Conservation (phyloP, 805 yeast species). For the Metschnikowia reukaufii region DNA sequence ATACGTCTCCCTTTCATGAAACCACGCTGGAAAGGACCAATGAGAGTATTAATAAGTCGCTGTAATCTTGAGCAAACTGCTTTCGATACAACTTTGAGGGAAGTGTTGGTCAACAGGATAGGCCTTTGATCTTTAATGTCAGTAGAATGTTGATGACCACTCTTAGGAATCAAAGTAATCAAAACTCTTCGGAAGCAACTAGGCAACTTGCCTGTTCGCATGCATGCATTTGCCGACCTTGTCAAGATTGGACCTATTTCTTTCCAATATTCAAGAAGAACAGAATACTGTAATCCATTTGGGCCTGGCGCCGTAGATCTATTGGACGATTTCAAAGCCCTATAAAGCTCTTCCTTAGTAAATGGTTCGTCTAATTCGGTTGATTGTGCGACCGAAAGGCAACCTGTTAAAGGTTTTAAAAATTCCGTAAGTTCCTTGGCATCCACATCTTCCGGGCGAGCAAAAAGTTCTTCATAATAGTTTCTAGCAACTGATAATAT, state of each 20-base stretch:
- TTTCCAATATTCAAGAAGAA: neutral
- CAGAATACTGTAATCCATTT: conserved; percentile 1
- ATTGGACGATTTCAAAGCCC: neutral
- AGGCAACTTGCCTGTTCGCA: conserved; percentile 4
- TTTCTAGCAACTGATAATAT: neutral
- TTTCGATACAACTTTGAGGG: conserved; percentile 1
- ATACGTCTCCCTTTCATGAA: conserved; percentile 4
- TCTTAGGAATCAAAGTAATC: conserved; percentile 8
- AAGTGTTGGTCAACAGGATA: conserved; percentile 4
- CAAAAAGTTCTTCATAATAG: neutral
- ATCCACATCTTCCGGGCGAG: neutral
- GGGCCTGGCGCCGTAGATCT: neutral
- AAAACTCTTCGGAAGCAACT: neutral
- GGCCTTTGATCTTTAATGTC: conserved; percentile 7
- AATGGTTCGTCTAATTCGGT: neutral
- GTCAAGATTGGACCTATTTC: conserved; percentile 1
- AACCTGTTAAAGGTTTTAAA: neutral
- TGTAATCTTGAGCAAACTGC: conserved; percentile 4
- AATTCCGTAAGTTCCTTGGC: neutral
- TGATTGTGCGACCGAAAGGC: neutral
- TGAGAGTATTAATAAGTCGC: neutral
- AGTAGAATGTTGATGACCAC: neutral
- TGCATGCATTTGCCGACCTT: conserved; percentile 1
- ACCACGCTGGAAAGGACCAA: conserved; percentile 6
- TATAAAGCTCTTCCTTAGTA: neutral